These are phyloP conservation scores for Monilinia fructigena DNA, from an alignment of 2,329 filamentous ascomycete genomes.

Conservation along the genomic window DNA sequence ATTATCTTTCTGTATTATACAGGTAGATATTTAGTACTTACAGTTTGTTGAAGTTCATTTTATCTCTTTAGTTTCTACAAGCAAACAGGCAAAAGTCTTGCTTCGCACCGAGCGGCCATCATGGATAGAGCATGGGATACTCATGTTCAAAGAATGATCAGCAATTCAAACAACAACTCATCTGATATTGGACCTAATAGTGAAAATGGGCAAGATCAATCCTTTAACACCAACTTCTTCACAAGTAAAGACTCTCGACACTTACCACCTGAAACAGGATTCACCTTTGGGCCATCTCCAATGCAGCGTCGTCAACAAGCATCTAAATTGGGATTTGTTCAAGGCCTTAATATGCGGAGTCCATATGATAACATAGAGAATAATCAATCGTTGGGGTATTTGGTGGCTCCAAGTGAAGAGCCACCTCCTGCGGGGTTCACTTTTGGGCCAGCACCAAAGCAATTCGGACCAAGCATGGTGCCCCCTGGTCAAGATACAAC, in stretches of 20 bases:
- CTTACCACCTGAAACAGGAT: neutral
- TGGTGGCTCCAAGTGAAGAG: constrained; percentile 3
- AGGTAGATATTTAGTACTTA: neutral
- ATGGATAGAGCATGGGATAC: constrained; percentile 28
- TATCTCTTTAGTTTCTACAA: neutral
- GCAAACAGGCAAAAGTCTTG: neutral
- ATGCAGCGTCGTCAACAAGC: neutral
- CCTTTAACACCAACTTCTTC: constrained; percentile 1
- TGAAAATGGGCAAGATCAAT: constrained; percentile 1
- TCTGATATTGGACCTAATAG: neutral
- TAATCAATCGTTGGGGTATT: neutral
- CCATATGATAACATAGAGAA: neutral
- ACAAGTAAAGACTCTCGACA: neutral
- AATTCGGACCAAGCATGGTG: neutral
- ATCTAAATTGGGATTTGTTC: neutral
- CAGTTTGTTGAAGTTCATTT: constrained; percentile 6
- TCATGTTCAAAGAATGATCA: constrained; percentile 32
- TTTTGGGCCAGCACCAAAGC: constrained; percentile 2
- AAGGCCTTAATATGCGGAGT: neutral
- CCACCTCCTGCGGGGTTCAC: neutral
- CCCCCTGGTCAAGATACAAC: neutral
- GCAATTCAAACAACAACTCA: constrained; percentile 25
- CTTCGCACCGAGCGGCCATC: neutral
- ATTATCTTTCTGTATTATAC: neutral
- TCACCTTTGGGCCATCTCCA: constrained; percentile 11